phyloP scores from a whole-genome alignment of 2,329 filamentous ascomycete species.

The Xylaria hypoxylon region DNA sequence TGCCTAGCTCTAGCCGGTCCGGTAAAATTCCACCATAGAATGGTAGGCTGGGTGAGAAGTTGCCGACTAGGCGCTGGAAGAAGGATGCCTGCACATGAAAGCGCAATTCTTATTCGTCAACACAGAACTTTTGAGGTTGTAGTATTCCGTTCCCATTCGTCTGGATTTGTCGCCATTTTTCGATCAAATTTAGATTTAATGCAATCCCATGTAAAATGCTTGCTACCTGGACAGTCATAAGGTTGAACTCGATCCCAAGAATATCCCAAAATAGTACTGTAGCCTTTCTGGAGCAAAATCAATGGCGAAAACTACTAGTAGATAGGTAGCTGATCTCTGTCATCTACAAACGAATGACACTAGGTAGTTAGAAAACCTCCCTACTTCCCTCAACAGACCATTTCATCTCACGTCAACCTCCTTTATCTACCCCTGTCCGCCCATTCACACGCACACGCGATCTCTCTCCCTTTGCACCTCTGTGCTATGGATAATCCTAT shows the following conservation, averaged over 20 bases:
- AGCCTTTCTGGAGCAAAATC: neutral
- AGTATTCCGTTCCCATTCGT: neutral
- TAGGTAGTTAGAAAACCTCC: neutral
- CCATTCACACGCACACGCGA: too few relatives aligned
- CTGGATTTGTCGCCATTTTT: conserved; percentile 2
- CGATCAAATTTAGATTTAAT: neutral
- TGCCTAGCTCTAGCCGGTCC: neutral
- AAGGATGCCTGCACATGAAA: conserved; percentile 4
- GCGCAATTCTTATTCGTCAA: conserved; percentile 18
- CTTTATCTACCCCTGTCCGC: neutral
- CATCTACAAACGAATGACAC: neutral
- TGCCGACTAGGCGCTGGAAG: neutral
- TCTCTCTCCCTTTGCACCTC: too few relatives aligned
- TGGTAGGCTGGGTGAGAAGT: neutral
- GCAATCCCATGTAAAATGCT: neutral
- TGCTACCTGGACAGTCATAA: neutral
- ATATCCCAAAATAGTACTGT: neutral
- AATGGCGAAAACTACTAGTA: neutral
- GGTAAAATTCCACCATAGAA: neutral
- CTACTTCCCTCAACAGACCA: neutral
- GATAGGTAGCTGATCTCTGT: neutral
- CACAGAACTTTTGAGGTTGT: neutral
- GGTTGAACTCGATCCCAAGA: conserved; percentile 3
- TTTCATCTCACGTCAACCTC: conserved; percentile 5
- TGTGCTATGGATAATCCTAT: neutral